A percentile compares a stretch with the other conserved stretches of the same genome.
Conservation (phyloP, 306 rosid genomes). For the Oxytropis ochrocephala region DNA sequence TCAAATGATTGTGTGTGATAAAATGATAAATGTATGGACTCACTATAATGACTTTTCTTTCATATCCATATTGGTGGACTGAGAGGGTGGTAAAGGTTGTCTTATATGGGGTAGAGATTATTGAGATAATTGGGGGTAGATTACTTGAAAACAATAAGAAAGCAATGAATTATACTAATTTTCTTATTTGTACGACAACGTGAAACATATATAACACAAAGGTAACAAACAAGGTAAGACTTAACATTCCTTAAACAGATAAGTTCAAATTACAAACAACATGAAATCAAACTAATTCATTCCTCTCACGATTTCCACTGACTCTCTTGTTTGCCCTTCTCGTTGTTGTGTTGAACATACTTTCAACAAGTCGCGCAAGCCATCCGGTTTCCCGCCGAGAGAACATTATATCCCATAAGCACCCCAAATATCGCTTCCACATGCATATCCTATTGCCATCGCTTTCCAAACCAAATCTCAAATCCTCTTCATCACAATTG, state of each 20-base stretch:
- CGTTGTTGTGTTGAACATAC: not conserved
- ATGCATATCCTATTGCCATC: constrained; percentile 19
- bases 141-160: no score
- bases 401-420: not conserved
- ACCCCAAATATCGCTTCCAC: constrained; percentile 21
- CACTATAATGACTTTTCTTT: no score
- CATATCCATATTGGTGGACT: no score
- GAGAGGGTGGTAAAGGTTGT: no score
- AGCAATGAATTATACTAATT: no score
- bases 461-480: constrained; percentile 28
- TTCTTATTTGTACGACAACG: no score
- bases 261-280: not conserved
- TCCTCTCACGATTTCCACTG: not conserved
- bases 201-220: no score
- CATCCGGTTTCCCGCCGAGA: not conserved
- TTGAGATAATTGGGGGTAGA: no score
- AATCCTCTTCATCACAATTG: not conserved
- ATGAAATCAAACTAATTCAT: not conserved
- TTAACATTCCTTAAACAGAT: not conserved
- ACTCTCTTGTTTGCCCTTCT: not conserved
- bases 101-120: no score
- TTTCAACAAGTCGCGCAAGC: not conserved
- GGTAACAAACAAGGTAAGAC: not conserved
- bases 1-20: no score
- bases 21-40: no score